Evolutionary conservation across 2,329 filamentous ascomycete genomes (phyloP).

Genomic region (Ophiostoma himal-ulmi): DNA sequence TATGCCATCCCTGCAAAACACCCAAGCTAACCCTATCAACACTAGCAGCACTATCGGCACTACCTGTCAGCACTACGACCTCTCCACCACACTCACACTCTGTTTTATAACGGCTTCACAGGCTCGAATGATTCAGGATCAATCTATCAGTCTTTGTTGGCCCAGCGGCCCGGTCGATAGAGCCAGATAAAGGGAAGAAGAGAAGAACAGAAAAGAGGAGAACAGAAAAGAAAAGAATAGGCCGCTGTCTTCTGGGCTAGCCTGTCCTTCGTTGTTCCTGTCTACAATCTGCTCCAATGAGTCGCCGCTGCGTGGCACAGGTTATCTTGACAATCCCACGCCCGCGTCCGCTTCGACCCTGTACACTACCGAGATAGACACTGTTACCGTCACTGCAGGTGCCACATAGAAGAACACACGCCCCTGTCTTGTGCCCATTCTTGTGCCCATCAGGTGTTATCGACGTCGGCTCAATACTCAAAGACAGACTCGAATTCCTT

Average conservation of each 20-base stretch:
- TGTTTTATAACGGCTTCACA: not conserved
- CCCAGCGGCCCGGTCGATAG: not conserved
- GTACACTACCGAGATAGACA: not conserved
- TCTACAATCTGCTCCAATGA: not conserved
- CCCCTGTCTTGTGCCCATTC: not conserved
- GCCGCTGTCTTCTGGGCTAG: not conserved
- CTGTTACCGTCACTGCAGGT: not conserved
- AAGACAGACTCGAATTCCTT: no score
- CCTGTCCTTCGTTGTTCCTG: not conserved
- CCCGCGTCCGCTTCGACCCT: not conserved
- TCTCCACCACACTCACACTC: not conserved
- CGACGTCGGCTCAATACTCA: no score
- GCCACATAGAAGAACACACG: not conserved
- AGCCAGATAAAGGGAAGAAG: not conserved
- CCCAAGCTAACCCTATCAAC: not conserved
- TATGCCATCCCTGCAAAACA: not conserved
- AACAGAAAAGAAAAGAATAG: not conserved
- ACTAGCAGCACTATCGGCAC: not conserved
- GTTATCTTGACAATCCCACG: not conserved
- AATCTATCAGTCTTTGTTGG: not conserved
- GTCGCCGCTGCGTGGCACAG: not conserved
- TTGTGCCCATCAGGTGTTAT: not conserved
- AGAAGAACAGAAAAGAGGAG: not conserved
- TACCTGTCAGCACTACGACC: not conserved
- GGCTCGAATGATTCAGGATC: not conserved